Conservation (phyloP, 208 protist genomes). For the Leishmania major region DNA sequence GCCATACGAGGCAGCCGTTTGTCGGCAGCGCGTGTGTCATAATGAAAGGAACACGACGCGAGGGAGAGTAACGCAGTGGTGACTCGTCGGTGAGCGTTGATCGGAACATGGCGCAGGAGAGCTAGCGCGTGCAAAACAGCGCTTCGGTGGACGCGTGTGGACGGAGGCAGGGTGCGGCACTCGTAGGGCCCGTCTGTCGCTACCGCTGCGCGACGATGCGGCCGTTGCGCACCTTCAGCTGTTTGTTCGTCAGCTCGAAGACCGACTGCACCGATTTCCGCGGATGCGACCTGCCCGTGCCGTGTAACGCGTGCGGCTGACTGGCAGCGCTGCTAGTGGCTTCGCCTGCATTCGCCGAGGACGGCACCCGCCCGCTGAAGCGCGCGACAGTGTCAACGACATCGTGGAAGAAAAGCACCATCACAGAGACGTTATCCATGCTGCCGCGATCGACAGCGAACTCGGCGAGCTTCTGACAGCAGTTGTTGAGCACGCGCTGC, state of each 20-base stretch:
- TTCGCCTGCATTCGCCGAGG: not conserved
- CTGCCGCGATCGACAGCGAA: conserved; percentile 81
- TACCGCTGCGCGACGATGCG: conserved; percentile 27
- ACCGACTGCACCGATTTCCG: conserved; percentile 12
- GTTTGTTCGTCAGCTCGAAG: conserved; percentile 30
- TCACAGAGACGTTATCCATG: conserved; percentile 83
- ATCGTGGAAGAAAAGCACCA: conserved; percentile 84
- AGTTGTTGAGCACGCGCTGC: conserved; percentile 66
- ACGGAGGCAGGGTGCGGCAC: not conserved
- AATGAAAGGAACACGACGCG: not conserved
- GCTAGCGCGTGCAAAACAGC: not conserved
- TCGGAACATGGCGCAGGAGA: not conserved
- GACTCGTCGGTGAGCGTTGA: not conserved
- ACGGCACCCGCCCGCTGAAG: conserved; percentile 31
- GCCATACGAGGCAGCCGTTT: not conserved
- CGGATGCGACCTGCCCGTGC: not conserved
- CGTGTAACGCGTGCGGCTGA: not conserved
- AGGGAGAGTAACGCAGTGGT: not conserved
- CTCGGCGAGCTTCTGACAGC: conserved; percentile 80
- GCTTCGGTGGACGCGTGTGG: not conserved
- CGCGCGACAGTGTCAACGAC: conserved; percentile 65
- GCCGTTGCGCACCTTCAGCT: conserved; percentile 33
- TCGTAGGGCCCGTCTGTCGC: not conserved
- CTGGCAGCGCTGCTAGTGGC: not conserved
- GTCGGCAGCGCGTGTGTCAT: too few species aligned